These are phyloP conservation scores for Ophiocordyceps sinensis DNA, from an alignment of 2,329 filamentous ascomycete species.

Conservation along the genomic window DNA sequence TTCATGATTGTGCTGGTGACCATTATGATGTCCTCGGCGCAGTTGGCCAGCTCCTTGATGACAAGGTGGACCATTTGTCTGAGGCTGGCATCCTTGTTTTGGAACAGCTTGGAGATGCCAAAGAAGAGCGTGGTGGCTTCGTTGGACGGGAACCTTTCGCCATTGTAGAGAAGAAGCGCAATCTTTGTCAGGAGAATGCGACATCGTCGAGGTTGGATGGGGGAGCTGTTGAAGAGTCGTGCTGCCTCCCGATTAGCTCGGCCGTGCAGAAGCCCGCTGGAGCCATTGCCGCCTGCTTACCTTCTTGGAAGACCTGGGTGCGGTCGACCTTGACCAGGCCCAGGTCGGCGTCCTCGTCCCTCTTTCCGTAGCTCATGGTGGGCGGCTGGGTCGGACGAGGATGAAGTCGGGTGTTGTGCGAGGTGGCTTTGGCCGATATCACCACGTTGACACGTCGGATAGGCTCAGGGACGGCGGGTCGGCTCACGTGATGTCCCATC, in stretches of 20 bases:
- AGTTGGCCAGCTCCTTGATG: constrained; percentile 92
- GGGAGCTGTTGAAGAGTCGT: constrained; percentile 93
- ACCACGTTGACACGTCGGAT: constrained; percentile 23
- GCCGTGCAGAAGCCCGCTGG: constrained; percentile 7
- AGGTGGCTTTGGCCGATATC: constrained; percentile 19
- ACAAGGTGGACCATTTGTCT: constrained; percentile 98
- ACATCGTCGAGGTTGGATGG: constrained; percentile 93
- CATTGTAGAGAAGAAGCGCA: constrained; percentile 86
- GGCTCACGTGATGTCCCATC: constrained; percentile 19
- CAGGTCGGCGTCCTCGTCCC: constrained; percentile 93
- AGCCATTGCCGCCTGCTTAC: constrained; percentile 33
- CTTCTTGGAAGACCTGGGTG: constrained; percentile 97
- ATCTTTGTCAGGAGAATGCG: constrained; percentile 96
- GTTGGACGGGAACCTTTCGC: constrained; percentile 91
- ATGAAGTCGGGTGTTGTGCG: constrained; percentile 16
- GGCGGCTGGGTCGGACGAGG: constrained; percentile 21
- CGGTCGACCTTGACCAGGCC: constrained; percentile 94
- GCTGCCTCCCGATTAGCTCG: constrained; percentile 41
- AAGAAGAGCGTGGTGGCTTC: constrained; percentile 98
- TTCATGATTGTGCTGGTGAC: constrained; percentile 99
- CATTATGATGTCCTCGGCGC: constrained; percentile 98
- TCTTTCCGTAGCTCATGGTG: constrained; percentile 94
- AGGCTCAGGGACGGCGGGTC: constrained; percentile 16
- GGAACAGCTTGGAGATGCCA: constrained; percentile 96
- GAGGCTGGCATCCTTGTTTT: constrained; percentile 96